These are phyloP conservation scores for Ganoderma lucidum DNA, from an alignment of 1,284 basidiomycete genomes.

Conservation along the genomic window DNA sequence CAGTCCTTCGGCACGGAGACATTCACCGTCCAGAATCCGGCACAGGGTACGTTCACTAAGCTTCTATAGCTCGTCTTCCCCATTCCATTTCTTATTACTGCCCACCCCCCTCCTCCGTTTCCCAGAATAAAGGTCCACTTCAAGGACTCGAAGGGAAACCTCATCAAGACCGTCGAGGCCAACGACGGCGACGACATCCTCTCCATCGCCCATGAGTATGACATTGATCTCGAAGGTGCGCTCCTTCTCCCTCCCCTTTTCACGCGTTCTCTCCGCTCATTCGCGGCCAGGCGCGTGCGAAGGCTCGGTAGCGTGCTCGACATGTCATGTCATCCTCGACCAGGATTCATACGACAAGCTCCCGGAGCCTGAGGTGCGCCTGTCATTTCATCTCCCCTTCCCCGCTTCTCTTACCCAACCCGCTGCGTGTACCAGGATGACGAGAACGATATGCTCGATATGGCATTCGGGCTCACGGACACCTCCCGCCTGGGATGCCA, in stretches of 20 bases:
- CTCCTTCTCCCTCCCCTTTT: neutral
- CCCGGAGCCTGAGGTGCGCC: slow-evolving; percentile 77
- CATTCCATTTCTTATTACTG: slow-evolving; percentile 10
- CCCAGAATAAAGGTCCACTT: slow-evolving; percentile 89
- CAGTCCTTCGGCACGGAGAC: slow-evolving; percentile 45
- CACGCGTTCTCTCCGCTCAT: neutral
- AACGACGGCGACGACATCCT: slow-evolving; percentile 96
- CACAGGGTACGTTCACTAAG: slow-evolving; percentile 64
- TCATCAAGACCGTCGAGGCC: slow-evolving; percentile 89
- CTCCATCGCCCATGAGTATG: slow-evolving; percentile 93
- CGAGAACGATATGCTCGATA: slow-evolving; percentile 98
- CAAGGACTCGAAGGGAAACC: slow-evolving; percentile 86
- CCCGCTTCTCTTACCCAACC: neutral
- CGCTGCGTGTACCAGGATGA: slow-evolving; percentile 64
- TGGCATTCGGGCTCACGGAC: slow-evolving; percentile 97
- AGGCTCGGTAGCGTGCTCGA: slow-evolving; percentile 96
- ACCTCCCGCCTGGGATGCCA: slow-evolving; percentile 89
- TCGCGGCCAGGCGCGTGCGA: slow-evolving; percentile 86
- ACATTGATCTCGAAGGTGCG: slow-evolving; percentile 96
- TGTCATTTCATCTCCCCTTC: slow-evolving; percentile 3
- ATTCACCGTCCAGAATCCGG: slow-evolving; percentile 64
- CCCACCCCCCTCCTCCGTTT: slow-evolving; percentile 3
- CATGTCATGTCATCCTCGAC: slow-evolving; percentile 94
- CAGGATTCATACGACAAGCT: slow-evolving; percentile 86
- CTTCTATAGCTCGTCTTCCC: slow-evolving; percentile 24